Evolutionary conservation across 164 flowering plant genomes (phyloP), one percentile per base, ranked within the genome.

Genomic region (Vitis rupestris): DNA sequence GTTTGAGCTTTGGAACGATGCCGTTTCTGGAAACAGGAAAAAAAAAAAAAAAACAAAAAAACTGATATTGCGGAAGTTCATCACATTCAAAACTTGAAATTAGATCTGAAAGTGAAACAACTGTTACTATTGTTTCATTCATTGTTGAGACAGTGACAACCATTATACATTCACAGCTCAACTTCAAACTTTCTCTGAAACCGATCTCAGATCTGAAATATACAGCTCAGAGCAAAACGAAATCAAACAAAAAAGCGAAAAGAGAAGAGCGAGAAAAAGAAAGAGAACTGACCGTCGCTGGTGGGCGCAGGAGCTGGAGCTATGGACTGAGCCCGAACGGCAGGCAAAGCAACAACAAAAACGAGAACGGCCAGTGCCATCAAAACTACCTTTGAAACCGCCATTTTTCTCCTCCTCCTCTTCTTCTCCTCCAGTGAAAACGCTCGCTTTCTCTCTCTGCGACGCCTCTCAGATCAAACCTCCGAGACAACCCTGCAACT

Each of bases 271-370:
- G 2, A 50, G 23, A 61, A 9, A 67, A 10, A 64, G 48, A 53
- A 27, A 27, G 16, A 61, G 14, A 55, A n/a, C 48, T 5, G 19
- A 87, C 89, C 89, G 54, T 86, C 90, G 63, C 82, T 88, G 64
- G 88, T 63, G 8, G 88, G 87, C 10, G 84, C 79, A 9, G 91
- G 89, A 54, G 88, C 82, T 0, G 90, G 90, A 65, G 84, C 80
- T 10, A 62, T 19, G 64, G 82, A 59, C 63, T 81, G 82, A n/a
- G 82, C 87, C 49, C 75, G 81, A 64, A 63, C 81, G 9, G 82
- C 63, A 16, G 87, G 86, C 63, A 82, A 75, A n/a, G 69, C 69
- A 63, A 81, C 51, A 19, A 73, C 76, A 53, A 82, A 76, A 47
- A 85, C 27, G 60, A 81, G 65, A 59, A 74, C 78, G 6, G 69